Conservation (phyloP, 345 rosid genomes). For the Salix udensis region DNA sequence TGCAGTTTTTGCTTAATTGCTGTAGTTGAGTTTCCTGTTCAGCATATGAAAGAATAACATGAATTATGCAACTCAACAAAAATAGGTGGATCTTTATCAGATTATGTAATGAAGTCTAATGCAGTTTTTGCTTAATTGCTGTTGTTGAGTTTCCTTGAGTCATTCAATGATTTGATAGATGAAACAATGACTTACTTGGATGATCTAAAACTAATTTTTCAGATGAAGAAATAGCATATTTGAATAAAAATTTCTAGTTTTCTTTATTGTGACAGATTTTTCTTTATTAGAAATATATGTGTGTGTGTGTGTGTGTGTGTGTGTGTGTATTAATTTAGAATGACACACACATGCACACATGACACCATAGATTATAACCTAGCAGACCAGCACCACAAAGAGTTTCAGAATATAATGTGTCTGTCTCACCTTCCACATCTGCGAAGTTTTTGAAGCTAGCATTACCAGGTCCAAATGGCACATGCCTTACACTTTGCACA, state of each 20-base stretch:
- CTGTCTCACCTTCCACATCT: conserved; percentile 9
- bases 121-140: not conserved
- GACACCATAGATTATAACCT: not conserved
- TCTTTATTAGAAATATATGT: too few species aligned
- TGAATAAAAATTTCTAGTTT: too few species aligned
- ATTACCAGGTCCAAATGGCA: conserved; percentile 1
- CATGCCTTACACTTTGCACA: not conserved
- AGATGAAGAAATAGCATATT: too few species aligned
- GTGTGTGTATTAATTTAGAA: not conserved
- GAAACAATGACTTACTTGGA: not conserved
- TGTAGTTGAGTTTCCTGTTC: not conserved
- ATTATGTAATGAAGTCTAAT: not conserved
- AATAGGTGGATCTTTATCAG: not conserved
- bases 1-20: not conserved
- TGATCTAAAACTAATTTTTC: too few species aligned
- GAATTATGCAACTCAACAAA: not conserved
- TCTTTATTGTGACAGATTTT: too few species aligned
- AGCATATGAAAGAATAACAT: not conserved
- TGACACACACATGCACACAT: too few species aligned
- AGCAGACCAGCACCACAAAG: not conserved
- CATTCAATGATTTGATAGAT: not conserved
- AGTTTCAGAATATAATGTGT: not conserved
- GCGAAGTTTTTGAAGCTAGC: not conserved
- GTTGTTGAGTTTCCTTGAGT: not conserved
- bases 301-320: too few species aligned